These are phyloP conservation scores for Hysterium pulicare DNA, from an alignment of 2,329 filamentous ascomycete species.

Conservation along the genomic window DNA sequence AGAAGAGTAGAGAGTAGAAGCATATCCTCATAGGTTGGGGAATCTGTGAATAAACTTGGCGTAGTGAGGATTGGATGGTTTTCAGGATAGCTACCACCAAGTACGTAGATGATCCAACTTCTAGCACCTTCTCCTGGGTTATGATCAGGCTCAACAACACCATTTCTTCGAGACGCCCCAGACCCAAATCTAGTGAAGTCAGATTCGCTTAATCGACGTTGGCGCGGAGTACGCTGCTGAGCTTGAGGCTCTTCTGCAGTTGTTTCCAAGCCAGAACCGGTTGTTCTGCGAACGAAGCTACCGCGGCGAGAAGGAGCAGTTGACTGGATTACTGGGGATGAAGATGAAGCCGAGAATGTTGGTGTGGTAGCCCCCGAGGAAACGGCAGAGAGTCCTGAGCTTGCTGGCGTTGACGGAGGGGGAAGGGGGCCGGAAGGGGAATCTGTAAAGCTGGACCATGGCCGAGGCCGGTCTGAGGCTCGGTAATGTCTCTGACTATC, in stretches of 20 bases:
- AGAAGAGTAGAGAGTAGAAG: slow-evolving; percentile 64
- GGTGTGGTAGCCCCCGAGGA: slow-evolving; percentile 51
- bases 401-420: slow-evolving; percentile 62
- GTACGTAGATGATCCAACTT: slow-evolving; percentile 71
- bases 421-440: slow-evolving; percentile 58
- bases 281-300: slow-evolving; percentile 37
- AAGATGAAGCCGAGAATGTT: slow-evolving; percentile 26
- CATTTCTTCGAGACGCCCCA: slow-evolving; percentile 60
- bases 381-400: slow-evolving; percentile 53
- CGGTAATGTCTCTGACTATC: slow-evolving; percentile 54
- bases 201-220: slow-evolving; percentile 57
- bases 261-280: slow-evolving; percentile 41
- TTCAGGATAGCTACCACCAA: slow-evolving; percentile 66
- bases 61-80: slow-evolving; percentile 68
- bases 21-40: slow-evolving; percentile 71
- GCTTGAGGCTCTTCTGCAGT: slow-evolving; percentile 41
- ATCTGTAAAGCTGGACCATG: slow-evolving; percentile 49
- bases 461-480: slow-evolving; percentile 41
- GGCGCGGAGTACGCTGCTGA: slow-evolving; percentile 43
- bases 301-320: slow-evolving; percentile 36
- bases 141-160: slow-evolving; percentile 56
- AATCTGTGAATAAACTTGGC: slow-evolving; percentile 67
- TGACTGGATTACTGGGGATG: slow-evolving; percentile 34
- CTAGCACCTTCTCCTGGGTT: slow-evolving; percentile 57
- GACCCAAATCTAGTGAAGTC: slow-evolving; percentile 61